Evolutionary conservation across 2,329 filamentous ascomycete genomes (phyloP), one percentile per base, ranked within the genome.

Genomic region (Fusarium oxysporum): DNA sequence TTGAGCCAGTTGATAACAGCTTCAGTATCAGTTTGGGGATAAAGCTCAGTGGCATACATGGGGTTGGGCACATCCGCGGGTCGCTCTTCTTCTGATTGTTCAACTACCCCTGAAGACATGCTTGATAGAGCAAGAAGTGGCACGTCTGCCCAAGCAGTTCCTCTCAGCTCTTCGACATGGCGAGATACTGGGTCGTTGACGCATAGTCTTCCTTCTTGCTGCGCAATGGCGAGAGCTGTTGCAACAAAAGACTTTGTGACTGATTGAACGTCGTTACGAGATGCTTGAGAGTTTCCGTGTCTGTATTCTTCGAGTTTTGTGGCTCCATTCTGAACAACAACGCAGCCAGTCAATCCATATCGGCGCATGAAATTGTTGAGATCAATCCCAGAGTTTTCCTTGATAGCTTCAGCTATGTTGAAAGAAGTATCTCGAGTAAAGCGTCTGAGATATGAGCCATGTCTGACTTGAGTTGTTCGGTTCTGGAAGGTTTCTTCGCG

Each of bases 41-140:
- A 74, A 8, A 74, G 68, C 13, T 74, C 62, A 8, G 71, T 73
- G 6, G 71, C 71, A 28, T 71, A 73, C 70, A 71, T 73, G 5
- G 71, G 71, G 4, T 74, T 61, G 0, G 71, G 71, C 3, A 73
- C 43, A 19, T 73, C 71, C 1, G 67, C 56, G 0, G 71, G 71
- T 1, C 71, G 43, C n/a, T 66, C 54, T 14, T 73, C 62, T 11
- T 68, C 71, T 0, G 71, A 73, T 21, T 58, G 51, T 14, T 73
- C 71, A 8, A 73, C 71, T 9, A 73, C 58, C 1, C 71, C 71
- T n/a, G 71, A 66, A 6, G 71, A 68, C 71, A 73, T 73, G 38
- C 57, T 58, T 5, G 63, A 67, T 6, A 73, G 58, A 8, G 71
- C 71, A 16, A 71, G 43, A 10, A 74, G 53, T 5, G 71, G 67